Conservation (phyloP, 352 stramenopile genomes). For the Phytophthora tentaculata region DNA sequence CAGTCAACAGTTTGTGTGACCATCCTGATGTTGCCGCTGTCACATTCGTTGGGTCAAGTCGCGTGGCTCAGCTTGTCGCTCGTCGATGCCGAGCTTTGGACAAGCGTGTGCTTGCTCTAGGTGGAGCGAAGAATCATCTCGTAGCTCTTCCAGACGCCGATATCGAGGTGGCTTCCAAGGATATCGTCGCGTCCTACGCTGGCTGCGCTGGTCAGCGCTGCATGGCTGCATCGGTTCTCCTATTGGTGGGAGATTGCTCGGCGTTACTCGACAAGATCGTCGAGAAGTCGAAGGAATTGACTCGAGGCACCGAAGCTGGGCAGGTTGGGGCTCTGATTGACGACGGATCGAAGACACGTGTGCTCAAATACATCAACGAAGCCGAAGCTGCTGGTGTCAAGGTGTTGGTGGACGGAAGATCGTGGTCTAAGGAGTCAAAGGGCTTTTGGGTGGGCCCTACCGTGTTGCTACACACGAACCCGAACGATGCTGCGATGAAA, state of each 20-base stretch:
- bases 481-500: constrained; percentile 88
- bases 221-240: constrained; percentile 96
- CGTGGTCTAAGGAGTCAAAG: constrained; percentile 65
- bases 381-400: constrained; percentile 83
- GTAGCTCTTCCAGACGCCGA: constrained; percentile 96
- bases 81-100: constrained; percentile 88
- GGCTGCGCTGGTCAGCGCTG: constrained; percentile 96
- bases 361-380: constrained; percentile 95
- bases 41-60: constrained; percentile 96
- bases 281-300: constrained; percentile 85
- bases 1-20: constrained; percentile 94
- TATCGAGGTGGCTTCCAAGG: constrained; percentile 88
- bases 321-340: constrained; percentile 97
- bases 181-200: constrained; percentile 96
- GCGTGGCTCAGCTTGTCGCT: constrained; percentile 93
- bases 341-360: constrained; percentile 86
- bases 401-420: constrained; percentile 93
- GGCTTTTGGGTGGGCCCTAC: constrained; percentile 96
- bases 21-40: constrained; percentile 87
- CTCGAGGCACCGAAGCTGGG: constrained; percentile 89
- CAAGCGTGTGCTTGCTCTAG: constrained; percentile 96
- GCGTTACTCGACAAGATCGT: constrained; percentile 90
- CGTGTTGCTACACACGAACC: constrained; percentile 92
- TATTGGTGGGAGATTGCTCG: constrained; percentile 87
- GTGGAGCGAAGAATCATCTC: constrained; percentile 98